phyloP scores from a whole-genome alignment of 352 stramenopile genomes.

The Plasmopara muralis region DNA sequence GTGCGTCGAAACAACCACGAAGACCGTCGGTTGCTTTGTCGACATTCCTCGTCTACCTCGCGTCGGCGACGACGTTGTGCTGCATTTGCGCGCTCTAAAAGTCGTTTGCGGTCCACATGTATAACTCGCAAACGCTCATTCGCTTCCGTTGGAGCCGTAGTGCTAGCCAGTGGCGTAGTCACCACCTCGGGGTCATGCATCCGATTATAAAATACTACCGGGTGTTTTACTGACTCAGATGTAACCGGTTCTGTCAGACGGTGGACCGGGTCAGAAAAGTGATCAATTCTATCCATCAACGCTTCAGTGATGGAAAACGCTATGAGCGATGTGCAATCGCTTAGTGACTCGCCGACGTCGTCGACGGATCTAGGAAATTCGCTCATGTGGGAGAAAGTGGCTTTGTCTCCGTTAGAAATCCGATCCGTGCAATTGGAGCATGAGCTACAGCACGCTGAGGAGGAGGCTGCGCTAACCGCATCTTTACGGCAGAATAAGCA shows the following conservation, averaged over 20 bases:
- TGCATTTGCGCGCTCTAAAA: constrained; percentile 17
- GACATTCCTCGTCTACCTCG: constrained; percentile 18
- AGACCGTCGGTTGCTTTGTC: constrained; percentile 11
- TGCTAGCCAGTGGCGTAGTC: constrained; percentile 7
- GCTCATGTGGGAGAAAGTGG: constrained; percentile 73
- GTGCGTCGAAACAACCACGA: constrained; percentile 24
- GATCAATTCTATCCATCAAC: constrained; percentile 17
- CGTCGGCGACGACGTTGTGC: constrained; percentile 15
- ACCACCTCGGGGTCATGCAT: constrained; percentile 7
- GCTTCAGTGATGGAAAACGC: constrained; percentile 11
- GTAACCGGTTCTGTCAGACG: constrained; percentile 15
- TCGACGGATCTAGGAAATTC: constrained; percentile 45
- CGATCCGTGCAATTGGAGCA: constrained; percentile 65
- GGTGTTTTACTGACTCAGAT: constrained; percentile 5
- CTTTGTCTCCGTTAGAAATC: constrained; percentile 63
- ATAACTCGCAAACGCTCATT: constrained; percentile 31
- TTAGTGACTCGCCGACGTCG: constrained; percentile 36
- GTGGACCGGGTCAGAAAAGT: constrained; percentile 8
- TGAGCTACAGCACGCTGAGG: constrained; percentile 52
- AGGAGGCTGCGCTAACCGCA: constrained; percentile 23
- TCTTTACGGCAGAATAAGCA: constrained; percentile 61
- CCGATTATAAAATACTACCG: constrained; percentile 6
- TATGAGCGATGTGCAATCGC: constrained; percentile 34
- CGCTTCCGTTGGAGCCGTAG: constrained; percentile 1
- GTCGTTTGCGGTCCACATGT: constrained; percentile 32